Base-by-base conservation (phyloP, 129 eudicot genomes). In the Calendula officinalis region DNA sequence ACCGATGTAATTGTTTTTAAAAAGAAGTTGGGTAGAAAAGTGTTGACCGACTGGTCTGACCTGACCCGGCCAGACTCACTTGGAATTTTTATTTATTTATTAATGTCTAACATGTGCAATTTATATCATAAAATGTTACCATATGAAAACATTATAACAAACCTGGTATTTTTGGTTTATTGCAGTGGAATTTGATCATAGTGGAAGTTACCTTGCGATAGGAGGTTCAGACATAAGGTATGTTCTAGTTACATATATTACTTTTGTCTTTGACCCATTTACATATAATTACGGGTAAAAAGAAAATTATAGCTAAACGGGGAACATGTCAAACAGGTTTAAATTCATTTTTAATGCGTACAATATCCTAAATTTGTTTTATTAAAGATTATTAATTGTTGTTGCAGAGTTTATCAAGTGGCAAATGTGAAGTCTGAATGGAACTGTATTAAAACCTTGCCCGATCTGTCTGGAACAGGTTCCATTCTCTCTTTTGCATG, bases 391-490 rank as follows among this genome's bases (percentile, higher is more conserved):
- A 22, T 22, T 22, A 0, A 22, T 22, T 22, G 30, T 22, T 22
- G 2, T 22, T 80, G 60, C 95, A 92, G 98, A 69, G 91, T 92
- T 22, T 88, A 85, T 68, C 96, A 92, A 85, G 96, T 88, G 66
- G 98, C 98, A 13, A 92, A 76, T 54, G 96, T 92, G 40, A 92
- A 88, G 79, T 72, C 95, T 33, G 98, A 92, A 69, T 92, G 98
- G 98, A 88, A 88, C 70, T 77, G 84, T 58, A 76, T 92, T 51
- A 92, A 92, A 74, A 88, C 91, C 15, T 69, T 92, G 54, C 98
- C 96, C 16, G 98, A 92, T 80, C 75, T 92, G 74, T 92, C 98
- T 27, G 98, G 98, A 83, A 88, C 96, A 88, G 98, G 98, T 92
- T 12, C 48, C 11, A 8, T 51, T 73, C 55, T 10, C 12, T 62